Evolutionary conservation across 139 green algal species (phyloP).

Genomic region (Haematococcus sp.): DNA sequence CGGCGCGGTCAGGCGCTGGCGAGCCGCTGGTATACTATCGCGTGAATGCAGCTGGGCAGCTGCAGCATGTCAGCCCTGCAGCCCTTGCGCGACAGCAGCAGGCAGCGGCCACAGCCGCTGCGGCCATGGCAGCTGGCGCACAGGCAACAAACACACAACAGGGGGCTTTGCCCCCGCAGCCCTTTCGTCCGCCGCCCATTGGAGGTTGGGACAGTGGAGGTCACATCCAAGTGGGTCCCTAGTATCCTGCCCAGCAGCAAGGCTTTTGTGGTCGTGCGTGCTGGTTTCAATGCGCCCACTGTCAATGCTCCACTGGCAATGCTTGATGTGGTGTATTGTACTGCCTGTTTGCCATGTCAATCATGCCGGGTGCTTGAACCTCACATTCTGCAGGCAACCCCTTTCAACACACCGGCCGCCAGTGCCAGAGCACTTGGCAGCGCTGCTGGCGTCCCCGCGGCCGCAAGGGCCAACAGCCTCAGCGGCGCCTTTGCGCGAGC

Average conservation of each 20-base stretch:
- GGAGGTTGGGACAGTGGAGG: conserved; percentile 1
- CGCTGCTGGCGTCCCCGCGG: neutral
- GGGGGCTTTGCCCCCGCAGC: conserved; percentile 31
- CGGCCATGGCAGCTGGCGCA: too few species aligned
- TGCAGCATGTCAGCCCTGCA: too few species aligned
- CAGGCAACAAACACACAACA: conserved; percentile 15
- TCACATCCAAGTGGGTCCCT: neutral
- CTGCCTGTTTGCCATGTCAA: too few species aligned
- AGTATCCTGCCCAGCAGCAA: neutral
- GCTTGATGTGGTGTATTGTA: too few species aligned
- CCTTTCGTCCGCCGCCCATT: conserved; percentile 5
- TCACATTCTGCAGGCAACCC: neutral
- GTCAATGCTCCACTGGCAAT: too few species aligned
- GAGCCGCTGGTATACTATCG: too few species aligned
- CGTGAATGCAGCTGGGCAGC: too few species aligned
- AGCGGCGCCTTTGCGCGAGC: too few species aligned
- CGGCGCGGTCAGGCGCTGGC: too few species aligned
- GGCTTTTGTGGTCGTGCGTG: too few species aligned
- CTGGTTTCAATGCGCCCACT: too few species aligned
- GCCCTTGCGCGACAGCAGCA: neutral
- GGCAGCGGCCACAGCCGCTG: neutral
- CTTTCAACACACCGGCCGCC: neutral
- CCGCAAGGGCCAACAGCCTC: neutral
- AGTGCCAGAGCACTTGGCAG: neutral
- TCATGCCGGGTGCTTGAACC: too few species aligned